phyloP scores from a whole-genome alignment of 108 stramenopile species.

The Nitzschia palea region DNA sequence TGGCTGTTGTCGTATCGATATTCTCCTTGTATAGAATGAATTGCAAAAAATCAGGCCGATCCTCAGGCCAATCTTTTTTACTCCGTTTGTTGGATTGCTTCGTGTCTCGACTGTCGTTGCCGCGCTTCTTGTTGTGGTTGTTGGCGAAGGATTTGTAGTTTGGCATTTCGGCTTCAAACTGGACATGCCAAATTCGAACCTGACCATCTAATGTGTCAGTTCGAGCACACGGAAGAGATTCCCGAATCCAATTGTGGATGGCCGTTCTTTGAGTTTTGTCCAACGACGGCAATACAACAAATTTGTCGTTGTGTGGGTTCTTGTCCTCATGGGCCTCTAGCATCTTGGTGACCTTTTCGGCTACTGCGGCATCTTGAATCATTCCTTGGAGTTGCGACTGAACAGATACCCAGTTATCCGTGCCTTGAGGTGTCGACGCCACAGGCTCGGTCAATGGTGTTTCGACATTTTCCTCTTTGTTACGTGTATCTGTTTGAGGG shows the following conservation, averaged over 20 bases:
- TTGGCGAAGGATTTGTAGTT: constrained; percentile 47
- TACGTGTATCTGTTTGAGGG: not conserved
- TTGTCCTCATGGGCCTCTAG: constrained; percentile 29
- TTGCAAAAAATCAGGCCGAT: constrained; percentile 72
- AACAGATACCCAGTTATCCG: constrained; percentile 4
- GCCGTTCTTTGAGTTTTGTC: constrained; percentile 62
- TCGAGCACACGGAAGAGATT: constrained; percentile 46
- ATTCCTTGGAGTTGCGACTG: constrained; percentile 22
- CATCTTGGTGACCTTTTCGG: constrained; percentile 45
- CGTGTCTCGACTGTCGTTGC: constrained; percentile 27
- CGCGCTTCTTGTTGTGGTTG: constrained; percentile 27
- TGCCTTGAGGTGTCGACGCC: not conserved
- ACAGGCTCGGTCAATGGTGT: not conserved
- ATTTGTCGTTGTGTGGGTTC: constrained; percentile 32
- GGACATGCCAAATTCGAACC: constrained; percentile 75
- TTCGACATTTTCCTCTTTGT: constrained; percentile 5
- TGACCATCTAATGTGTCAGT: constrained; percentile 67
- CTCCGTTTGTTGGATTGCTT: constrained; percentile 33
- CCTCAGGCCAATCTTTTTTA: constrained; percentile 56
- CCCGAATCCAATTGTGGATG: constrained; percentile 64
- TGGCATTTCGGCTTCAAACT: constrained; percentile 73
- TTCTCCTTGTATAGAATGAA: constrained; percentile 93
- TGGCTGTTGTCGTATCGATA: constrained; percentile 78
- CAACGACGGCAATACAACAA: constrained; percentile 53
- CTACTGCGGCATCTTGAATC: constrained; percentile 29